Evolutionary conservation across 768 basidiomycete genomes (phyloP).

Genomic region (Plicaturopsis crispa): DNA sequence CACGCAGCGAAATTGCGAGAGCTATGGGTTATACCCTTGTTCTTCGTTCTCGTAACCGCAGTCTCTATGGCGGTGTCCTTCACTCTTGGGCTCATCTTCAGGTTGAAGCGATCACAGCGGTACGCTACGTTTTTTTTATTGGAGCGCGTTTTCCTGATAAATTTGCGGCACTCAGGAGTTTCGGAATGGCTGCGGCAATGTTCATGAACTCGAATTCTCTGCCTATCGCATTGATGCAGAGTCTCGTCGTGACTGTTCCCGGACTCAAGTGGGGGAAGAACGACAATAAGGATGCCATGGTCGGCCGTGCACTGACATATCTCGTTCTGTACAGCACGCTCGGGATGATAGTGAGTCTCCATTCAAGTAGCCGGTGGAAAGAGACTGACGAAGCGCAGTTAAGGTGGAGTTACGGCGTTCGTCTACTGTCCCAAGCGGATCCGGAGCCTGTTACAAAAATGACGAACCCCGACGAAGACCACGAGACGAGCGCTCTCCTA

Average conservation of each 20-base stretch:
- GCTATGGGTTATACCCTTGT: conserved; percentile 80
- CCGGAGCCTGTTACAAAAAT: conserved; percentile 15
- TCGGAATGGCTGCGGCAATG: conserved; percentile 76
- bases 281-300: conserved; percentile 82
- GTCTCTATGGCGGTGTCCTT: conserved; percentile 68
- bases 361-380: too few species aligned
- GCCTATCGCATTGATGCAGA: conserved; percentile 92
- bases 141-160: background rate
- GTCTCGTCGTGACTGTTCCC: conserved; percentile 76
- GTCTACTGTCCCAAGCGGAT: conserved; percentile 69
- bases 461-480: conserved; percentile 13
- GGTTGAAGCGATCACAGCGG: conserved; percentile 74
- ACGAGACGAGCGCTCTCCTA: conserved; percentile 32
- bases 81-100: conserved; percentile 50
- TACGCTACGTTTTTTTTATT: conserved; percentile 22
- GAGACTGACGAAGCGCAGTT: too few species aligned
- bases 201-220: conserved; percentile 95
- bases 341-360: conserved; percentile 79
- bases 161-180: conserved; percentile 39
- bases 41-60: conserved; percentile 71
- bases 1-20: conserved; percentile 63
- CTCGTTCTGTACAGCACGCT: conserved; percentile 90
- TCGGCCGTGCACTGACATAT: conserved; percentile 85
- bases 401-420: conserved; percentile 93
- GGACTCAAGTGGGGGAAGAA: conserved; percentile 74